These are phyloP conservation scores for Botrytis paeoniae DNA, from an alignment of 2,329 filamentous ascomycete genomes.

Conservation along the genomic window DNA sequence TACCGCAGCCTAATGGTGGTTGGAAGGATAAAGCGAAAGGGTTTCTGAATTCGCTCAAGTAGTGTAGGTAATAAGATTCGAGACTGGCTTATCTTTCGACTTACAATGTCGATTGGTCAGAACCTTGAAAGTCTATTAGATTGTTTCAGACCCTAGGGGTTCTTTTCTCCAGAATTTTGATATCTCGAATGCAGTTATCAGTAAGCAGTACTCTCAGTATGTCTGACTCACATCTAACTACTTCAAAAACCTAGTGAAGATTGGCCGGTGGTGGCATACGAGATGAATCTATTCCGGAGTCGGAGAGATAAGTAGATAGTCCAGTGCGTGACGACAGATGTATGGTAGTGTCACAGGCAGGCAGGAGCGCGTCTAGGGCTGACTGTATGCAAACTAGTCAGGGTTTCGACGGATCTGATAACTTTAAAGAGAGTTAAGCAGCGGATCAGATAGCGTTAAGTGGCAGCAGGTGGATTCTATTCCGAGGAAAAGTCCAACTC, in stretches of 20 bases:
- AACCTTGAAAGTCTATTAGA: not conserved
- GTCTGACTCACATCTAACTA: not conserved
- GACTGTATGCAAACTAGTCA: not conserved
- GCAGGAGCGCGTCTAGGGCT: not conserved
- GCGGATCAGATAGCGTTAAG: not conserved
- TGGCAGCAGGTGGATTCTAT: not conserved
- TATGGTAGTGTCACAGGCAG: not conserved
- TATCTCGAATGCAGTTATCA: not conserved
- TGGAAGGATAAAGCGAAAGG: slow-evolving; percentile 2
- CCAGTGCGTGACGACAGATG: not conserved
- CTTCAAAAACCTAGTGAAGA: not conserved
- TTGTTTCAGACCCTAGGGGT: not conserved
- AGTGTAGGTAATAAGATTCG: not conserved
- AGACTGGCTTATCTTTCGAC: not conserved
- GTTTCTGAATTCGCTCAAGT: not conserved
- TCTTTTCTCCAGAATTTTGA: not conserved
- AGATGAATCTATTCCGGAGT: not conserved
- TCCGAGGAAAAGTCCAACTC: not conserved
- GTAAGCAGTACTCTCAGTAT: not conserved
- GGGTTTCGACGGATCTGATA: not conserved
- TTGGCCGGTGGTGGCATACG: not conserved
- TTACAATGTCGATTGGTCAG: not conserved
- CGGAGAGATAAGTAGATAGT: not conserved
- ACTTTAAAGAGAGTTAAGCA: not conserved
- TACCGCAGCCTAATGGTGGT: not conserved